A percentile compares a stretch with the other conserved stretches of the same genome.
Evolutionary conservation across 1,284 basidiomycete genomes (phyloP).

Genomic region (Vanrija sp.): DNA sequence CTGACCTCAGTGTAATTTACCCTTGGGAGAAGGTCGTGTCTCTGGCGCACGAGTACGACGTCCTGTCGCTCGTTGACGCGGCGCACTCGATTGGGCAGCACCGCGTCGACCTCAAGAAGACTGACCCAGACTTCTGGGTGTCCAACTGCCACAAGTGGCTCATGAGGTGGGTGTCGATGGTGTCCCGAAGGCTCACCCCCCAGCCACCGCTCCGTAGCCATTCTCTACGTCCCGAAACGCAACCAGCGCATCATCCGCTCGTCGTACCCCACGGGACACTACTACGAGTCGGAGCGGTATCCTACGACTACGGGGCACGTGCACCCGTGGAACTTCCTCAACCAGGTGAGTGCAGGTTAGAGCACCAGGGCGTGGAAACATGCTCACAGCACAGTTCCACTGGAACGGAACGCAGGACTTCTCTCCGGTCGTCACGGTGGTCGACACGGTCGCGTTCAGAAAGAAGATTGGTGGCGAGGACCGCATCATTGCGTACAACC

Average conservation of each 20-base stretch:
- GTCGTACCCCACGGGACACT: conserved; percentile 66
- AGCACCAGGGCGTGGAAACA: conserved; percentile 51
- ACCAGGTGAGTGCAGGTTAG: conserved; percentile 51
- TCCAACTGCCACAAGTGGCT: conserved; percentile 88
- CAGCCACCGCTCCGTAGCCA: conserved; percentile 65
- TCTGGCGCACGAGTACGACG: conserved; percentile 64
- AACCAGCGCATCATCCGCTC: conserved; percentile 74
- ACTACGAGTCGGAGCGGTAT: conserved; percentile 55
- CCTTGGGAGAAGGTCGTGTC: conserved; percentile 76
- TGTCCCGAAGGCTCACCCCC: conserved; percentile 27
- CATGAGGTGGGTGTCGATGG: conserved; percentile 23
- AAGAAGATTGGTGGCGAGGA: conserved; percentile 76
- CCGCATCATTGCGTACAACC: conserved; percentile 71
- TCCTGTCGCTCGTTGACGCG: conserved; percentile 71
- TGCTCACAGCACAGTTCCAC: conserved; percentile 17
- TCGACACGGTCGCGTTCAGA: conserved; percentile 69
- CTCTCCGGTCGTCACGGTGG: conserved; percentile 25
- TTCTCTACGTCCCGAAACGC: conserved; percentile 70
- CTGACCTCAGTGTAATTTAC: conserved; percentile 49
- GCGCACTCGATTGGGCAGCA: conserved; percentile 72
- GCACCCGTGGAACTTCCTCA: conserved; percentile 53
- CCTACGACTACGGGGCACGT: conserved; percentile 24
- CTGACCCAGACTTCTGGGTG: conserved; percentile 72
- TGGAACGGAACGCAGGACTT: conserved; percentile 43
- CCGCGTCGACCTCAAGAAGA: conserved; percentile 57